Percentiles rank a stretch among this genome's conserved stretches.
These are phyloP conservation scores for Nicotiana benthamiana DNA, from an alignment of 257 asterid species.

Conservation along the genomic window DNA sequence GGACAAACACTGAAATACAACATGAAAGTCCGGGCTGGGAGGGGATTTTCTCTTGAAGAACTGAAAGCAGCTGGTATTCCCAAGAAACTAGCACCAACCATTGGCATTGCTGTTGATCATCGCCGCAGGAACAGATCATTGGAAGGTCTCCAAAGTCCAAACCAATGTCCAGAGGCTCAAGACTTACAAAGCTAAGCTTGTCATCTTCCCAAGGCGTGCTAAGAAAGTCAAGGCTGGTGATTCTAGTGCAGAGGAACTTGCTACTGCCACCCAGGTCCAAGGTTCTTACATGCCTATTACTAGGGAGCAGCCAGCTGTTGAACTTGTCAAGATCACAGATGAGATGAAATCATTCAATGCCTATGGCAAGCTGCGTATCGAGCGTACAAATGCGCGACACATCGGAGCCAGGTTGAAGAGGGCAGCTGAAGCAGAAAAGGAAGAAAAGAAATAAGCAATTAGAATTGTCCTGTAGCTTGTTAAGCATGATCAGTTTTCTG, in stretches of 20 bases:
- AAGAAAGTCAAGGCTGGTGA: conserved; percentile 17
- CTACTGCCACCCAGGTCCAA: conserved; percentile 3
- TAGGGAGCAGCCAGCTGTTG: conserved; percentile 12
- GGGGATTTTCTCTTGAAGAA: conserved; percentile 28
- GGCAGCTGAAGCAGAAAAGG: conserved; percentile 3
- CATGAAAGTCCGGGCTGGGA: conserved; percentile 34
- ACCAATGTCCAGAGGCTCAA: conserved; percentile 26
- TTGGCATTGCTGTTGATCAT: conserved; percentile 31
- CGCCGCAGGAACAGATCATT: conserved; percentile 27
- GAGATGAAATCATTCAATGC: neutral
- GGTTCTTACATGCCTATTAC: neutral
- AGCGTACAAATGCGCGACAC: neutral
- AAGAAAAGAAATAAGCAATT: neutral
- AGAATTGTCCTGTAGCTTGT: neutral
- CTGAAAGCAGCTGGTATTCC: conserved; percentile 30
- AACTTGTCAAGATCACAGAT: conserved; percentile 3
- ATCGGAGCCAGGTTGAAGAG: neutral
- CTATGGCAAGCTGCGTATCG: neutral
- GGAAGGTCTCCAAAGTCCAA: conserved; percentile 32
- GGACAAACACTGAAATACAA: conserved; percentile 27
- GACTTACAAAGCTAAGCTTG: conserved; percentile 28
- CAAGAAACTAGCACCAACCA: conserved; percentile 21
- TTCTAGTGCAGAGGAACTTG: conserved; percentile 7
- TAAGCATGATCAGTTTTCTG: neutral
- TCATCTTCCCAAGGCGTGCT: conserved; percentile 28